Evolutionary conservation across 371 early-diverging fungal genomes (phyloP).

Genomic region (Dichotomocladium elegans): DNA sequence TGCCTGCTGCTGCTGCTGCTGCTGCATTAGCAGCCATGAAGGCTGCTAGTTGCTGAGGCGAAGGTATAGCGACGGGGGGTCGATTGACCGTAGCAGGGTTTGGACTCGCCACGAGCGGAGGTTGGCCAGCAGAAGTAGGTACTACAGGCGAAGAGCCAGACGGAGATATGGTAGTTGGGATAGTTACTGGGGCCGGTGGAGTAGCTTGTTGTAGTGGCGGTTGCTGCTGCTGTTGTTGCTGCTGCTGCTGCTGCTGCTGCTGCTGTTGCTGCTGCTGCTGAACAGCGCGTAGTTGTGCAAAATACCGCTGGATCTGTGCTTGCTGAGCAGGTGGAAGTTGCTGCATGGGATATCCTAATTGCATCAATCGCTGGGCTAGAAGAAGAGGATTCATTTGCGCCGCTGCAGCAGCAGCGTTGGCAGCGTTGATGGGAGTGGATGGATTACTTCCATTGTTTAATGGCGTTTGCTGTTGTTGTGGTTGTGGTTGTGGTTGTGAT

Average conservation of each 20-base stretch:
- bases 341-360: conserved; percentile 39
- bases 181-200: neutral
- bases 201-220: conserved; percentile 1
- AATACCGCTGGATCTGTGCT: conserved; percentile 34
- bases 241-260: conserved; percentile 5
- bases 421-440: neutral
- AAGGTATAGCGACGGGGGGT: conserved; percentile 1
- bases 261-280: conserved; percentile 9
- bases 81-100: no score
- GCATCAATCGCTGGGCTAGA: conserved; percentile 34
- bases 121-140: conserved; percentile 1
- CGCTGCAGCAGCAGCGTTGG: neutral
- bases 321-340: conserved; percentile 29
- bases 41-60: conserved; percentile 11
- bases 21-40: neutral
- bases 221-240: conserved; percentile 8
- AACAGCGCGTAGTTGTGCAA: conserved; percentile 22
- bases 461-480: conserved; percentile 8
- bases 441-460: neutral
- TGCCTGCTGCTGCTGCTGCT: neutral
- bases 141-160: no score
- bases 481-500: conserved; percentile 2
- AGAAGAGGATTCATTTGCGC: conserved; percentile 19
- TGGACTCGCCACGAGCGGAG: conserved; percentile 2
- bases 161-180: no score